A percentile compares a stretch with the other conserved stretches of the same genome.
These are phyloP conservation scores for Tuber magnatum DNA, from an alignment of 495 filamentous ascomycete genomes.

Conservation along the genomic window DNA sequence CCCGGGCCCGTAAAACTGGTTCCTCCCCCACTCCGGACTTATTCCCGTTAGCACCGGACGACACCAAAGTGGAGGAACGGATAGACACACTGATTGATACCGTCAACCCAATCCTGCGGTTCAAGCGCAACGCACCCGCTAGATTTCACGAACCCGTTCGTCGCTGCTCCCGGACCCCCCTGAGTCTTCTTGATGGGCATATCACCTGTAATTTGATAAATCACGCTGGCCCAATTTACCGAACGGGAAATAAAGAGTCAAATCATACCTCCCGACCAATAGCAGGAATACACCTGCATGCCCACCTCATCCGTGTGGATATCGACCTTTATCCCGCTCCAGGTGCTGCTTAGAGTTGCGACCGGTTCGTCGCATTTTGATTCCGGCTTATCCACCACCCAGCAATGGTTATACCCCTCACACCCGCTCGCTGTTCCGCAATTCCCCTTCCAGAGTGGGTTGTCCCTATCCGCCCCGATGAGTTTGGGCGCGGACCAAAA, in stretches of 20 bases:
- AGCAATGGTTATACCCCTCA: slow-evolving; percentile 74
- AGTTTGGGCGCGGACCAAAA: slow-evolving; percentile 59
- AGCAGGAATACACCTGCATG: slow-evolving; percentile 65
- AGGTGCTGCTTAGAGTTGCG: slow-evolving; percentile 51
- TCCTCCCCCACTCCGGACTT: slow-evolving; percentile 39
- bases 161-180: slow-evolving; percentile 51
- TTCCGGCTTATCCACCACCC: slow-evolving; percentile 57
- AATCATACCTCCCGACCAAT: slow-evolving; percentile 59
- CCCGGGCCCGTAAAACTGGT: slow-evolving; percentile 42
- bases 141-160: slow-evolving; percentile 44
- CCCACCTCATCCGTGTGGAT: slow-evolving; percentile 63
- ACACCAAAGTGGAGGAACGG: slow-evolving; percentile 24
- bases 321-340: slow-evolving; percentile 62
- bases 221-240: background rate
- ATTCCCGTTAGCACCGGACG: background rate
- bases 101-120: slow-evolving; percentile 67
- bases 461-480: slow-evolving; percentile 53
- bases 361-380: slow-evolving; percentile 52
- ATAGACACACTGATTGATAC: slow-evolving; percentile 60
- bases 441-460: slow-evolving; percentile 53
- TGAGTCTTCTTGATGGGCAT: slow-evolving; percentile 58
- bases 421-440: slow-evolving; percentile 57
- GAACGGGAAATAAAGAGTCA: slow-evolving; percentile 41
- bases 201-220: slow-evolving; percentile 21
- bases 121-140: slow-evolving; percentile 58